These are phyloP conservation scores for Asterophora parasitica DNA, from an alignment of 768 basidiomycete species.

Conservation along the genomic window DNA sequence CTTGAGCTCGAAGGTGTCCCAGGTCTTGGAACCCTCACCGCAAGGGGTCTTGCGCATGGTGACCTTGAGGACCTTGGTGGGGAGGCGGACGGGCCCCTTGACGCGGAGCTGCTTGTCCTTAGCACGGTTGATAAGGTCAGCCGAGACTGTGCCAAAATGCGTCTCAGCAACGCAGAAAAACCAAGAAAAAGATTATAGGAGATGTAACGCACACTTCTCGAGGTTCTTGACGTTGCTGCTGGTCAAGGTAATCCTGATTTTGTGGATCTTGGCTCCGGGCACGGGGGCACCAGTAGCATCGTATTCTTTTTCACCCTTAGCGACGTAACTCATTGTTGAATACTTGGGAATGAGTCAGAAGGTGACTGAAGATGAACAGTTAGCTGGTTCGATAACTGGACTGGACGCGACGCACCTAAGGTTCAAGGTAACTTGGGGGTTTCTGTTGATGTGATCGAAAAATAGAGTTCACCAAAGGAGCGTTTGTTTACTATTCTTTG, in stretches of 20 bases:
- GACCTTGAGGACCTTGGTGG: slow-evolving; percentile 98
- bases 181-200: background rate
- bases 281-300: slow-evolving; percentile 87
- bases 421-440: slow-evolving; percentile 21
- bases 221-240: slow-evolving; percentile 97
- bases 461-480: slow-evolving; percentile 30
- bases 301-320: slow-evolving; percentile 97
- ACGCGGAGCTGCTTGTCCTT: slow-evolving; percentile 99
- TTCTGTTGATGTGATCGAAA: slow-evolving; percentile 37
- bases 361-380: slow-evolving; percentile 51
- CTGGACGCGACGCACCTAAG: slow-evolving; percentile 35
- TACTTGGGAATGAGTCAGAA: slow-evolving; percentile 59
- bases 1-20: slow-evolving; percentile 99
- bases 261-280: slow-evolving; percentile 91
- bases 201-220: slow-evolving; percentile 79
- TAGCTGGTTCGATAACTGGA: slow-evolving; percentile 3
- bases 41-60: slow-evolving; percentile 99
- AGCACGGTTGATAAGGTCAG: slow-evolving; percentile 95
- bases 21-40: slow-evolving; percentile 99
- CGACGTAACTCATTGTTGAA: slow-evolving; percentile 92
- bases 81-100: slow-evolving; percentile 97
- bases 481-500: slow-evolving; percentile 10
- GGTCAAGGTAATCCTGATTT: slow-evolving; percentile 98
- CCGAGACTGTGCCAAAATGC: slow-evolving; percentile 62
- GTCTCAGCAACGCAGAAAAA: background rate